Evolutionary conservation across 768 basidiomycete genomes (phyloP).

Genomic region (Pisolithus orientalis): DNA sequence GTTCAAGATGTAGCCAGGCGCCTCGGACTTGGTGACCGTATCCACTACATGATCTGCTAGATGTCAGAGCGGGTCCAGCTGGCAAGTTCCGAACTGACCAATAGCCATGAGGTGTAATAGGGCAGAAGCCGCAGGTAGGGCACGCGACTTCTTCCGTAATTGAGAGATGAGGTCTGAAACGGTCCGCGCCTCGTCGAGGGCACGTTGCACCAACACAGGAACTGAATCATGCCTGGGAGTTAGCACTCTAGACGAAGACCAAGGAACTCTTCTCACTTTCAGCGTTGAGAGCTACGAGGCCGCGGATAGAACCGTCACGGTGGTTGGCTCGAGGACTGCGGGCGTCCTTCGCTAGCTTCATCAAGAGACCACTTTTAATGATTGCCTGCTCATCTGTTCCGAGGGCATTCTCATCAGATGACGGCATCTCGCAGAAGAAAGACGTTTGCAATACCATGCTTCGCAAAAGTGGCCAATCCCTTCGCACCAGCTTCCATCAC

Average conservation of each 20-base stretch:
- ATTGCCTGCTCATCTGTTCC: not conserved
- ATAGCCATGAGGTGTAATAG: conserved; percentile 13
- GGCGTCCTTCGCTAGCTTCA: conserved; percentile 11
- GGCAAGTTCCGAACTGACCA: conserved; percentile 6
- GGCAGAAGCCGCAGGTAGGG: conserved; percentile 15
- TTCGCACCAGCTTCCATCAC: conserved; percentile 10
- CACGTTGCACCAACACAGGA: conserved; percentile 4
- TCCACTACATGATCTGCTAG: conserved; percentile 15
- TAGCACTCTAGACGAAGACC: not conserved
- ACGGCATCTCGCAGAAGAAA: not conserved
- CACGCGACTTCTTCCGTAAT: conserved; percentile 11
- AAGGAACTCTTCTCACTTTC: conserved; percentile 2
- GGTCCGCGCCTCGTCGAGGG: conserved; percentile 12
- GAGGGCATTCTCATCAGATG: not conserved
- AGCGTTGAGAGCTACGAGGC: conserved; percentile 11
- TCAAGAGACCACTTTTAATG: conserved; percentile 2
- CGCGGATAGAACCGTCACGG: conserved; percentile 14
- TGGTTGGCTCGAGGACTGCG: conserved; percentile 5
- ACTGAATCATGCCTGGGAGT: not conserved
- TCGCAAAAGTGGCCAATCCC: conserved; percentile 12
- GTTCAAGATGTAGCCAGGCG: conserved; percentile 4
- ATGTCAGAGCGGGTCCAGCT: not conserved
- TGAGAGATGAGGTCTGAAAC: conserved; percentile 12
- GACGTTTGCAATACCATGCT: conserved; percentile 11
- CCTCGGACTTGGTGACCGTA: conserved; percentile 1